These are phyloP conservation scores for Agastache rugosa DNA, from an alignment of 257 asterid genomes.

Conservation along the genomic window DNA sequence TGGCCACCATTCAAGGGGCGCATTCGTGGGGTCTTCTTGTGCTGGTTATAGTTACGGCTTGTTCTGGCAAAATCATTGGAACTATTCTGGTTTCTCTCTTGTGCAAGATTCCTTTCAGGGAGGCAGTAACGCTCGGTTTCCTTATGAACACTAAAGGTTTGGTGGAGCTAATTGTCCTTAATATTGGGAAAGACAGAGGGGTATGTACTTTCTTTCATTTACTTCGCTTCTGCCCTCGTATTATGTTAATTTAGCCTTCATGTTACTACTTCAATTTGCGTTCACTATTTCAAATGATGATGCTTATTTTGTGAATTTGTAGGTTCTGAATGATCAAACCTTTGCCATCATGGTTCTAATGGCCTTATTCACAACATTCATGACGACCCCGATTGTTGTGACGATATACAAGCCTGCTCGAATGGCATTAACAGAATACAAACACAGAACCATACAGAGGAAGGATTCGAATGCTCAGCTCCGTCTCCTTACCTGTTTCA, in stretches of 20 bases:
- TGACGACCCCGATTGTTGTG: constrained; percentile 54
- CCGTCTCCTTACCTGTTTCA: constrained; percentile 28
- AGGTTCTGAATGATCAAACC: constrained; percentile 63
- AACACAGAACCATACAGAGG: constrained; percentile 51
- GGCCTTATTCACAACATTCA: constrained; percentile 55
- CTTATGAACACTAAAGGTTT: constrained; percentile 57
- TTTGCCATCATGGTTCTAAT: constrained; percentile 60
- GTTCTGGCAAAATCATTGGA: constrained; percentile 56
- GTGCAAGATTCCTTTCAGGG: constrained; percentile 50
- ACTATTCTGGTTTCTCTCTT: constrained; percentile 44
- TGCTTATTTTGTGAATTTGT: constrained; percentile 8
- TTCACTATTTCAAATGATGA: neutral
- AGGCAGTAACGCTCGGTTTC: constrained; percentile 58
- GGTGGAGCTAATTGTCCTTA: constrained; percentile 60
- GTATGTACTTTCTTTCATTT: neutral
- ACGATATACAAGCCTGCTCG: constrained; percentile 56
- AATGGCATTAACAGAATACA: constrained; percentile 46
- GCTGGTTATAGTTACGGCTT: constrained; percentile 51
- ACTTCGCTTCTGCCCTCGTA: too few species aligned
- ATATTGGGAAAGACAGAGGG: constrained; percentile 52
- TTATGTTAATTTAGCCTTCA: too few species aligned
- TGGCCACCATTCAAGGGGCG: constrained; percentile 57
- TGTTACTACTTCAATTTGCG: too few species aligned
- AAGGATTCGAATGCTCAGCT: constrained; percentile 24
- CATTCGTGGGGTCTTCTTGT: constrained; percentile 62